Evolutionary conservation across 352 stramenopile genomes (phyloP).

Genomic region (Phytopythium chamaehyphon): DNA sequence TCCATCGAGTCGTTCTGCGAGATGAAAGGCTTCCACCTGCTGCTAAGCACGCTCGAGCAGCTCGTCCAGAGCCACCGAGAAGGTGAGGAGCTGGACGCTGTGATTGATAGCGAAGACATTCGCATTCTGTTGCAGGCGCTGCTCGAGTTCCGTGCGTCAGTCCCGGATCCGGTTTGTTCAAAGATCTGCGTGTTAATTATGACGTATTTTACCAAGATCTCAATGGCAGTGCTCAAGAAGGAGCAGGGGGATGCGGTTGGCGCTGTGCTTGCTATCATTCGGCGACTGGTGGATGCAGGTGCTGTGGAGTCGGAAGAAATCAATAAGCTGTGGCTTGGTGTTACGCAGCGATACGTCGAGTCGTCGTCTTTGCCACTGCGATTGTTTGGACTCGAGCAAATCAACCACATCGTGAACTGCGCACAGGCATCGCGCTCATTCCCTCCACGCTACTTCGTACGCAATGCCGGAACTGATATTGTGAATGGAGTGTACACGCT

Average conservation of each 20-base stretch:
- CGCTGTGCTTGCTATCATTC: slow-evolving; percentile 76
- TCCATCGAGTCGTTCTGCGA: slow-evolving; percentile 84
- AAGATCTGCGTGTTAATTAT: slow-evolving; percentile 76
- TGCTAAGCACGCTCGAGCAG: slow-evolving; percentile 70
- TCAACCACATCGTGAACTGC: slow-evolving; percentile 91
- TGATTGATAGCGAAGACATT: slow-evolving; percentile 78
- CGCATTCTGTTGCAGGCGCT: slow-evolving; percentile 77
- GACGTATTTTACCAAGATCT: slow-evolving; percentile 78
- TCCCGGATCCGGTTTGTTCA: slow-evolving; percentile 57
- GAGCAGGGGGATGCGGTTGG: slow-evolving; percentile 80
- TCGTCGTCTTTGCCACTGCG: slow-evolving; percentile 91
- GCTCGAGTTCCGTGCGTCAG: slow-evolving; percentile 63
- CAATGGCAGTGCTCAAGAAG: slow-evolving; percentile 79
- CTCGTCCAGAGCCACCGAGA: slow-evolving; percentile 50
- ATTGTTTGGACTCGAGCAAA: slow-evolving; percentile 93
- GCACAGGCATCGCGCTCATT: slow-evolving; percentile 80
- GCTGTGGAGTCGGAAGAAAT: slow-evolving; percentile 44
- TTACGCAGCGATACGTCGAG: slow-evolving; percentile 85
- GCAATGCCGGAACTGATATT: slow-evolving; percentile 85
- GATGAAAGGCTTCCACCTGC: slow-evolving; percentile 68
- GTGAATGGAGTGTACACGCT: slow-evolving; percentile 94
- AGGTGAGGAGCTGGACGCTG: slow-evolving; percentile 37
- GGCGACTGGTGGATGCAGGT: slow-evolving; percentile 68
- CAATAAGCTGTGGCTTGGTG: slow-evolving; percentile 78
- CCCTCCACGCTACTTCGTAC: slow-evolving; percentile 85